These are phyloP conservation scores for Sphagnum magellanicum DNA, from an alignment of 228 moss, liverwort and hornwort species.

Conservation along the genomic window DNA sequence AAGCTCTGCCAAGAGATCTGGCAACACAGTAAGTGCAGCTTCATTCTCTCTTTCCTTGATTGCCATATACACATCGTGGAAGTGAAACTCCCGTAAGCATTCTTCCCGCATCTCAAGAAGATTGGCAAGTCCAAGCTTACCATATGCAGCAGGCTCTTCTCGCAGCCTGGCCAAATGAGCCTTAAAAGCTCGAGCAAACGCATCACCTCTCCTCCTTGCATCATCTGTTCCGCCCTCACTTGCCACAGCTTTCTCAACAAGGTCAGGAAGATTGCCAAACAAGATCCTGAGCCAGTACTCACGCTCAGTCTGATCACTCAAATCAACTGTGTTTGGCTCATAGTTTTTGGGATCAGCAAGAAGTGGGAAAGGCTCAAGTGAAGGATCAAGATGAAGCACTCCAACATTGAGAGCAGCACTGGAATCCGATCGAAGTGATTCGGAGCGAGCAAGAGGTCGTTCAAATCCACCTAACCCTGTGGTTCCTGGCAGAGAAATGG, in stretches of 20 bases:
- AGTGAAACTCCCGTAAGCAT: conserved; percentile 91
- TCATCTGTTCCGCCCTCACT: conserved; percentile 83
- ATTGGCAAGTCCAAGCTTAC: conserved; percentile 85
- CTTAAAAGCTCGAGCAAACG: conserved; percentile 87
- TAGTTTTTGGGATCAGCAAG: conserved; percentile 66
- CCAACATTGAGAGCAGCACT: conserved; percentile 92
- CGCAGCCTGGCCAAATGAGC: conserved; percentile 83
- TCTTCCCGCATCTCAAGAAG: conserved; percentile 97
- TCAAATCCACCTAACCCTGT: conserved; percentile 95
- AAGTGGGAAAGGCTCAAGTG: conserved; percentile 87
- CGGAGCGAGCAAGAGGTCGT: conserved; percentile 49
- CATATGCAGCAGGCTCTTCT: conserved; percentile 96
- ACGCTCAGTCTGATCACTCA: conserved; percentile 72
- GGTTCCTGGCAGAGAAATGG: conserved; percentile 62
- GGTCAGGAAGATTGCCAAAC: conserved; percentile 67
- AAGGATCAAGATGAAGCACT: conserved; percentile 92
- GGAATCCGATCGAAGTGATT: conserved; percentile 70
- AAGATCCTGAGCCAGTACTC: conserved; percentile 92
- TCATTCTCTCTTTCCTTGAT: conserved; percentile 96
- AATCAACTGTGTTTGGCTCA: conserved; percentile 86
- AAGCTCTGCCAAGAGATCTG: conserved; percentile 84
- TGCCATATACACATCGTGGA: conserved; percentile 74
- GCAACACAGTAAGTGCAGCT: conserved; percentile 81
- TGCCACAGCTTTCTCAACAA: conserved; percentile 96
- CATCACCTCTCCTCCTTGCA: conserved; percentile 83